Conservation (phyloP, 1,284 basidiomycete genomes). For the Pyrrhoderma lamaoense region DNA sequence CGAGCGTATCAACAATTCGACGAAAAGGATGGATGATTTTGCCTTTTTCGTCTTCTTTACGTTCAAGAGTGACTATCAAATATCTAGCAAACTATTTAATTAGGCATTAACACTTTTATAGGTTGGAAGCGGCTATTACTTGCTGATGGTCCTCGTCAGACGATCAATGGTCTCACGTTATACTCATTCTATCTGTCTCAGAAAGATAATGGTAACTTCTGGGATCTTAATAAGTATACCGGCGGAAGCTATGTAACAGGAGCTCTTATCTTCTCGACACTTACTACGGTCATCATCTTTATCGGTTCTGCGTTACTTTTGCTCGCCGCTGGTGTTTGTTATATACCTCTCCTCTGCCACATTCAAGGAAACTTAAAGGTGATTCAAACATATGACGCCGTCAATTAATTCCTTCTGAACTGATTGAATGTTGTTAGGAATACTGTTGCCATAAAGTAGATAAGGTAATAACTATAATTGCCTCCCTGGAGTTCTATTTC, state of each 20-base stretch:
- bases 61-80: slow-evolving; percentile 76
- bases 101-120: slow-evolving; percentile 27
- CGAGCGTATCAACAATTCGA: slow-evolving; percentile 91
- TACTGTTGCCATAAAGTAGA: slow-evolving; percentile 99
- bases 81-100: slow-evolving; percentile 12
- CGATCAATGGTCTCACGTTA: slow-evolving; percentile 91
- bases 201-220: slow-evolving; percentile 59
- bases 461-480: slow-evolving; percentile 49
- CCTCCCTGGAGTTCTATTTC: slow-evolving; percentile 1
- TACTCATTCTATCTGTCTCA: slow-evolving; percentile 87
- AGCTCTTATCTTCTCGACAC: slow-evolving; percentile 79
- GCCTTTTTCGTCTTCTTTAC: slow-evolving; percentile 99
- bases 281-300: slow-evolving; percentile 88
- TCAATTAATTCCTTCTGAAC: background rate
- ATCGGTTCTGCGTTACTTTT: slow-evolving; percentile 77
- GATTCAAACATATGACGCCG: slow-evolving; percentile 18
- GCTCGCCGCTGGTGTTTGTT: slow-evolving; percentile 78
- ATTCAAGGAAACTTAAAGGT: slow-evolving; percentile 95
- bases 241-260: slow-evolving; percentile 65
- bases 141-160: slow-evolving; percentile 96
- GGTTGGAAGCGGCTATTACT: slow-evolving; percentile 94
- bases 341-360: slow-evolving; percentile 88
- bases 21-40: slow-evolving; percentile 94
- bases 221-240: slow-evolving; percentile 64
- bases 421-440: slow-evolving; percentile 50